A percentile compares a stretch with the other conserved stretches of the same genome.
Evolutionary conservation across 768 basidiomycete species (phyloP).

Genomic region (Chalciporus piperatus): DNA sequence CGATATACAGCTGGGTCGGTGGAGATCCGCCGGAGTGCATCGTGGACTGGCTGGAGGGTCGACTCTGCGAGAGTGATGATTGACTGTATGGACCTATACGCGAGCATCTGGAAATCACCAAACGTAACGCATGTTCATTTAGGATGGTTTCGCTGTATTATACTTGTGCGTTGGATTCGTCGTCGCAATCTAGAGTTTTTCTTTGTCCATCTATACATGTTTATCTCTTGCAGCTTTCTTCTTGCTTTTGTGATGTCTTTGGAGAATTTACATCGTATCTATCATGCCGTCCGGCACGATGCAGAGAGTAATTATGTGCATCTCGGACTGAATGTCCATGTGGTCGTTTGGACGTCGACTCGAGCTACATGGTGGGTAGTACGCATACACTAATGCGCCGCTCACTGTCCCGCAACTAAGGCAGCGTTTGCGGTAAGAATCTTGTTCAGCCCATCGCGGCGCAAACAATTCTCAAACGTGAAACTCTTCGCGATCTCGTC

Average conservation of each 20-base stretch:
- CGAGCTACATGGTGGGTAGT: too few relatives aligned
- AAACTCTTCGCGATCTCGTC: conserved; percentile 78
- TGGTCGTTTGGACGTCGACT: too few relatives aligned
- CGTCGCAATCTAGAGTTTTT: background rate
- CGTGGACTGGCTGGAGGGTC: conserved; percentile 46
- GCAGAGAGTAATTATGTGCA: too few relatives aligned
- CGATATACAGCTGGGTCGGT: conserved; percentile 36
- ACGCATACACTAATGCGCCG: too few relatives aligned
- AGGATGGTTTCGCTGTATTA: background rate
- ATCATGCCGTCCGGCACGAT: too few relatives aligned
- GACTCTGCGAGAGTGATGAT: conserved; percentile 11
- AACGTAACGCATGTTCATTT: background rate
- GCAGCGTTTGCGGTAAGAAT: conserved; percentile 45
- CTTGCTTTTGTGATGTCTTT: background rate
- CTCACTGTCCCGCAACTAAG: conserved; percentile 1
- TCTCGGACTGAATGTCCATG: too few relatives aligned
- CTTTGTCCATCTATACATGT: background rate
- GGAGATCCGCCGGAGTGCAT: conserved; percentile 32
- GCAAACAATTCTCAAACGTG: conserved; percentile 64
- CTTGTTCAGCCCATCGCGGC: conserved; percentile 63
- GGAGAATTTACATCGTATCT: too few relatives aligned
- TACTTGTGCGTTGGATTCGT: background rate
- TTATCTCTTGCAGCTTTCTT: background rate
- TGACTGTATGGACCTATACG: conserved; percentile 17
- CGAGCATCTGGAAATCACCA: background rate